Evolutionary conservation across 1,284 basidiomycete species (phyloP).

Genomic region (Pholiota adiposa): DNA sequence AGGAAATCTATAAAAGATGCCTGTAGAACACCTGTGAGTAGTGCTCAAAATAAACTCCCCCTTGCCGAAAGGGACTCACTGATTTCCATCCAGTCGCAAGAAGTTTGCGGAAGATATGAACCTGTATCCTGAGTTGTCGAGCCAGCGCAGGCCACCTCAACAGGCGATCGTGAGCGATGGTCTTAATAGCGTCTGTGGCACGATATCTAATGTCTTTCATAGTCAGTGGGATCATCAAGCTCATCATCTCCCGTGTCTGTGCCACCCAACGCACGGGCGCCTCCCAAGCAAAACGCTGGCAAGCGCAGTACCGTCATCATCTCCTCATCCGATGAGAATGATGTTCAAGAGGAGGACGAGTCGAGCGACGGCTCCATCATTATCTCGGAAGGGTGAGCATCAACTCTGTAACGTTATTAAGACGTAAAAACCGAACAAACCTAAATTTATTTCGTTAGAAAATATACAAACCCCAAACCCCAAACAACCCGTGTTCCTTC

Average conservation of each 20-base stretch:
- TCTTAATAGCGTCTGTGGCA: not conserved
- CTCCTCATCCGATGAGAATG: slow-evolving; percentile 37
- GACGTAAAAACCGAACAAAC: slow-evolving; percentile 1
- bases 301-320: slow-evolving; percentile 28
- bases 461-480: slow-evolving; percentile 7
- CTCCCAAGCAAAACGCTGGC: slow-evolving; percentile 4
- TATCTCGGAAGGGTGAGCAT: slow-evolving; percentile 15
- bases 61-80: not conserved
- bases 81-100: slow-evolving; percentile 28
- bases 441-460: not conserved
- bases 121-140: slow-evolving; percentile 34
- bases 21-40: slow-evolving; percentile 36
- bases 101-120: slow-evolving; percentile 29
- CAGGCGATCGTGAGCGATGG: slow-evolving; percentile 30
- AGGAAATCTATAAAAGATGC: slow-evolving; percentile 19
- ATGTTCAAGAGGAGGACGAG: slow-evolving; percentile 17
- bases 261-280: slow-evolving; percentile 13
- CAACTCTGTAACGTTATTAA: slow-evolving; percentile 6
- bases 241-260: slow-evolving; percentile 20
- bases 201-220: slow-evolving; percentile 26
- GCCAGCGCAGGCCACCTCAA: slow-evolving; percentile 22
- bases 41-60: not conserved
- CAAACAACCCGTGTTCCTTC: not conserved
- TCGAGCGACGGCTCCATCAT: slow-evolving; percentile 21
- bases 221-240: slow-evolving; percentile 26